These are phyloP conservation scores for Staphylotrichum tortipilum DNA, from an alignment of 495 filamentous ascomycete species.

Conservation along the genomic window DNA sequence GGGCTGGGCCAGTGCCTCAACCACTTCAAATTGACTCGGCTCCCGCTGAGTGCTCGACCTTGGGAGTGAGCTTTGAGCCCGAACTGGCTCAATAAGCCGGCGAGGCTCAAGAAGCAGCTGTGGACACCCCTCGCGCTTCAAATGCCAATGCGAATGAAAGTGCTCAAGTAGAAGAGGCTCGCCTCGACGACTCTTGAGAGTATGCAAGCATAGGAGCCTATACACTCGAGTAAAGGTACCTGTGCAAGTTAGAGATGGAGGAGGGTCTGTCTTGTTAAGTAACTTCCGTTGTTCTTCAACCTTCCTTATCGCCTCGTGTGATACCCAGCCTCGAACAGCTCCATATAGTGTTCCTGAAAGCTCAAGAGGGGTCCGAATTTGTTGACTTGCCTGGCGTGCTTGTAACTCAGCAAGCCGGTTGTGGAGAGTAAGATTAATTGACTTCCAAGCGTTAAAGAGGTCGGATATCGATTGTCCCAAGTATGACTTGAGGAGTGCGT, in stretches of 20 bases:
- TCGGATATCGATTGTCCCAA: neutral
- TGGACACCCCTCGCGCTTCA: no score
- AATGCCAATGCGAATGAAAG: neutral
- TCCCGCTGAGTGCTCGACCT: no score
- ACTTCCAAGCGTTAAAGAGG: neutral
- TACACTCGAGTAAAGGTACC: neutral
- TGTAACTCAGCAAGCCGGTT: neutral
- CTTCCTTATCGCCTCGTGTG: neutral
- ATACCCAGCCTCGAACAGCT: neutral
- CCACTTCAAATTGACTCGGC: no score
- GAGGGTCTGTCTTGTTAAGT: neutral
- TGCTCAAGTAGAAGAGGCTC: neutral
- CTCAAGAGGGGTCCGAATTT: neutral
- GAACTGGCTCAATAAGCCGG: no score
- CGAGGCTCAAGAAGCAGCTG: no score
- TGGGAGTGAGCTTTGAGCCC: no score
- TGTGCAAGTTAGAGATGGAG: neutral
- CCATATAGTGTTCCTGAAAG: neutral
- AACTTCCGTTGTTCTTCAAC: neutral
- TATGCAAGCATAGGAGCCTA: neutral
- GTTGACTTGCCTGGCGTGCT: no score
- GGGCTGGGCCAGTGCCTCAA: no score
- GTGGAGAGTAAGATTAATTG: neutral
- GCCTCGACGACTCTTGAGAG: neutral
- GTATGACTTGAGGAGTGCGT: no score